phyloP scores from a whole-genome alignment of 2,329 filamentous ascomycete genomes.

The Metarhizium rileyi region DNA sequence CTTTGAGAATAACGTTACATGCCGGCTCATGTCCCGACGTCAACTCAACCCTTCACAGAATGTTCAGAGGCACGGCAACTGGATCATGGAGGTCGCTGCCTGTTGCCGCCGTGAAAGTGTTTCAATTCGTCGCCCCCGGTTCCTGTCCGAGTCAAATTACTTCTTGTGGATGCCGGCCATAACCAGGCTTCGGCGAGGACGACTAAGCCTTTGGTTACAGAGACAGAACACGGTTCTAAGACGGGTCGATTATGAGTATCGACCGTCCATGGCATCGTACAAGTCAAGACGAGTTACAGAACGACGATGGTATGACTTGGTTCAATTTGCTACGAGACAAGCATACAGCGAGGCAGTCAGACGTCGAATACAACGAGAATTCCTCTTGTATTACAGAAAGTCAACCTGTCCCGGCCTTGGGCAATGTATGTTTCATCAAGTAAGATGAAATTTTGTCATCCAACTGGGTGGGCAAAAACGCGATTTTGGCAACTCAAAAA shows the following conservation, averaged over 20 bases:
- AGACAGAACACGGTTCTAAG: not conserved
- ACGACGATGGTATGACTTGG: not conserved
- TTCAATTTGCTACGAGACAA: not conserved
- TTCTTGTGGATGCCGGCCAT: not conserved
- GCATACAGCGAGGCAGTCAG: not conserved
- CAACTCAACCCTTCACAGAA: too few relatives aligned
- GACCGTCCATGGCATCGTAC: not conserved
- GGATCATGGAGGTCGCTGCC: not conserved
- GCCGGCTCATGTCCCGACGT: too few relatives aligned
- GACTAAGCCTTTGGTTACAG: too few relatives aligned
- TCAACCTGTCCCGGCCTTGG: not conserved
- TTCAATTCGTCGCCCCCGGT: not conserved
- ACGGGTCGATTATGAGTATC: too few relatives aligned
- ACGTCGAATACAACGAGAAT: not conserved
- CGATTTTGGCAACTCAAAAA: too few relatives aligned
- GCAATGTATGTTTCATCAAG: not conserved
- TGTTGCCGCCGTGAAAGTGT: not conserved
- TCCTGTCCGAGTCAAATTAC: not conserved
- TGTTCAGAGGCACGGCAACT: conserved; percentile 1
- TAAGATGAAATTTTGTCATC: not conserved
- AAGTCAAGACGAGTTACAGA: not conserved
- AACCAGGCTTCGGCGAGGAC: too few relatives aligned
- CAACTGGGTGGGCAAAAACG: too few relatives aligned
- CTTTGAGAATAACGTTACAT: too few relatives aligned
- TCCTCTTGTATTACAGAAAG: not conserved